Base-by-base conservation (phyloP, 345 rosid species). In the Microthlaspi erraticum region DNA sequence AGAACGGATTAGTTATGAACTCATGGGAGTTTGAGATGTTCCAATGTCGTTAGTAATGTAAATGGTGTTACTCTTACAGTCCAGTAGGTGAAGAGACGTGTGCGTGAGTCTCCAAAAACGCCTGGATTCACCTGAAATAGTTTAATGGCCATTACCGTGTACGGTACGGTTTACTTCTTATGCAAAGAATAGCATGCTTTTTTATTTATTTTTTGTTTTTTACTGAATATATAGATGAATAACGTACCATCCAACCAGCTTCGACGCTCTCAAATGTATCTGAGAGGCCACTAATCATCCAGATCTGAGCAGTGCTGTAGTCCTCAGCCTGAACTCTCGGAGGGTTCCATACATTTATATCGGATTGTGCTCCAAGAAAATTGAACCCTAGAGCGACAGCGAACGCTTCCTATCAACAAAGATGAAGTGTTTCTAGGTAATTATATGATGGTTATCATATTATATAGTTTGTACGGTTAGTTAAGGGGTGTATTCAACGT, bases 331-430 rank as follows among this genome's bases (percentile, higher is more conserved):
- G 26, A 32, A 76, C 84, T 26, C 82, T 59, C 0, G 33, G 55
- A 14, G 89, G 88, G 12, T 81, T 82, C 92, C 92, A 83, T 0
- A 82, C 33, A 54, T 88, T 88, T 69, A 88, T 78, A 16, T 83
- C 76, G 17, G 76, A 81, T 0, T 51, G 37, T 10, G 83, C 85
- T 18, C 89, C 88, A 2, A 82, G n/a, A 29, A 44, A 83, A 51
- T 79, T 79, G 67, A 5, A 75, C 38, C 84, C 86, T 3, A 59
- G 7, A 1, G 83, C 58, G 5, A 79, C 7, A 41, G 83, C 64
- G 2, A 58, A 0, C 13, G 86, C 82, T 5, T 50, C 55, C 89
- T 87, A 75, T 33, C 14, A 67, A 42, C 34, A n/a, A 54, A 9
- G 26, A 54, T 12, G 5, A 71, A 17, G 23, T 17, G 6, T 2